Evolutionary conservation across 106 monocot species (phyloP).

Genomic region (Ottelia alismoides): DNA sequence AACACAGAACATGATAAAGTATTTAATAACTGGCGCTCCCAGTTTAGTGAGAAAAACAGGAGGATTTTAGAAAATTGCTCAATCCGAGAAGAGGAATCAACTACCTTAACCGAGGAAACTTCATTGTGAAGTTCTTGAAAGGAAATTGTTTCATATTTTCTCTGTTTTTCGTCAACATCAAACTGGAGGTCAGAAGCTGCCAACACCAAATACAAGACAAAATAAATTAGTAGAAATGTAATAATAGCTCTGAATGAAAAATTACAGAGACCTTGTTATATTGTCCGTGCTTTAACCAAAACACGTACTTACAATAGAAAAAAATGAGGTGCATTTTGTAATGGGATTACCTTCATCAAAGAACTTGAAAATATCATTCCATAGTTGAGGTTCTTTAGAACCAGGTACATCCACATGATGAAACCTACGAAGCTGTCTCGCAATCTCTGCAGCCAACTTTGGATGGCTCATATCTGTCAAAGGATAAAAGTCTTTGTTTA

Average conservation of each 20-base stretch:
- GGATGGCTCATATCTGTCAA: slow-evolving; percentile 74
- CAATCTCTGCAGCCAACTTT: slow-evolving; percentile 72
- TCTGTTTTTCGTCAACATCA: slow-evolving; percentile 53
- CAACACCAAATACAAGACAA: too few relatives aligned
- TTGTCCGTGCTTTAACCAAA: too few relatives aligned
- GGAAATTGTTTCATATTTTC: slow-evolving; percentile 51
- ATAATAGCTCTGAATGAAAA: too few relatives aligned
- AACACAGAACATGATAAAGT: too few relatives aligned
- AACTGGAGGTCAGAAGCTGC: slow-evolving; percentile 58
- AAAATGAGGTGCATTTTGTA: too few relatives aligned
- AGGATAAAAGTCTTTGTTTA: background rate
- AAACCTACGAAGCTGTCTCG: slow-evolving; percentile 55
- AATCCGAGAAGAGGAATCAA: too few relatives aligned
- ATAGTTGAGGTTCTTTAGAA: slow-evolving; percentile 77
- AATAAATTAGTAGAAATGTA: too few relatives aligned
- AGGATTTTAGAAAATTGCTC: too few relatives aligned
- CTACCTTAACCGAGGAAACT: slow-evolving; percentile 69
- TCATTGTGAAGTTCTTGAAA: slow-evolving; percentile 59
- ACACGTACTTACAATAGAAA: too few relatives aligned
- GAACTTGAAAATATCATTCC: slow-evolving; percentile 77
- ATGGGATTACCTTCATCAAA: slow-evolving; percentile 75
- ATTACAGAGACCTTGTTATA: too few relatives aligned
- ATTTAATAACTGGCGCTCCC: too few relatives aligned
- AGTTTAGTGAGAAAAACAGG: too few relatives aligned
- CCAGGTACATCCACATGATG: slow-evolving; percentile 76